Base-by-base conservation (phyloP, 2,329 filamentous ascomycete species). In the Blastomyces silverae region DNA sequence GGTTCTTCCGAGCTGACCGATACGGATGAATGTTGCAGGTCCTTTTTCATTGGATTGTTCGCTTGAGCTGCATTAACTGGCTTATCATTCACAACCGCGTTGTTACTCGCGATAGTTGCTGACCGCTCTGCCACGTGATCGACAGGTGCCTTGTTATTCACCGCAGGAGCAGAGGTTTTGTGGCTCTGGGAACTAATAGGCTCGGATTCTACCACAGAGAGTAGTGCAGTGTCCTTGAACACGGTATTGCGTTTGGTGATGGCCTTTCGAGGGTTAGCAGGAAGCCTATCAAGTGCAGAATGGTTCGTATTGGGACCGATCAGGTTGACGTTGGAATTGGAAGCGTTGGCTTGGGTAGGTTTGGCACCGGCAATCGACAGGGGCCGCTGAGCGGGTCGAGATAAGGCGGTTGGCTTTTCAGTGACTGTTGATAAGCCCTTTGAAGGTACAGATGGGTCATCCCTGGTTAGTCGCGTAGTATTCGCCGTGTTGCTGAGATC, bases 401-500 rank as follows among this genome's bases (percentile, higher is more conserved):
- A 76, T 56, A 84, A 75, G 42, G 80, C 75, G 20, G 77, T 74
- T 8, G 80, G 74, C 68, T 78, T 79, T 55, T 74, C 72, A 15
- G 68, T 50, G 46, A 67, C 65, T 44, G 72, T 72, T 37, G 68
- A 73, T 46, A 77, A 77, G 52, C 78, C 76, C 73, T 84, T 85
- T 65, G 76, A 78, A 37, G 74, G 69, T 34, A 85, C 72, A 62
- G 78, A 79, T 48, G 80, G 80, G 70, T 89, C 86, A 74, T 89
- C 86, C 70, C 85, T 84, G 61, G 73, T 76, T 3, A 72, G 70
- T 22, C 75, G 73, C 42, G 75, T 66, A 42, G 71, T 67, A 61
- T 78, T 78, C 46, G 73, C 77, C 52, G 81, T 87, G 73, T 92
- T 93, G 81, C 89, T 94, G 67, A 94, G 84, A 74, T 96, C 92